phyloP scores from a whole-genome alignment of 306 rosid species.

The Cyamopsis tetragonoloba region DNA sequence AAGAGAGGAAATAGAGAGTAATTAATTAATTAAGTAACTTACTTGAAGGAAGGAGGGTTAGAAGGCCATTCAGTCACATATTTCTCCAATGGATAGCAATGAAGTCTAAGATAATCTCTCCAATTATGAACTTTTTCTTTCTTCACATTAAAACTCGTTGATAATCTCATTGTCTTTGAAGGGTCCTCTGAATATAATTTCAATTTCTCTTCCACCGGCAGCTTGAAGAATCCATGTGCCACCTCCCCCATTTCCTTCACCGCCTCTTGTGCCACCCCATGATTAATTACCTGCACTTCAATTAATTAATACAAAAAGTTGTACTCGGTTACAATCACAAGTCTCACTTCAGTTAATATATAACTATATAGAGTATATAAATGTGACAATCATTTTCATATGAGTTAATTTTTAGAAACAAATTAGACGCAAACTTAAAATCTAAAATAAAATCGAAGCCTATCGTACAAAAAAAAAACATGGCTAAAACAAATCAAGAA shows the following conservation, averaged over 20 bases:
- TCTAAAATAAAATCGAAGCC: too few relatives aligned
- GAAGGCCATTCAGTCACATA: slow-evolving; percentile 82
- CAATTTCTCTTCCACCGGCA: slow-evolving; percentile 80
- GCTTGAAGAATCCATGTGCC: slow-evolving; percentile 58
- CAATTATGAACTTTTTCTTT: slow-evolving; percentile 80
- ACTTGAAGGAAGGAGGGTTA: slow-evolving; percentile 78
- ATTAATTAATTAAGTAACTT: too few relatives aligned
- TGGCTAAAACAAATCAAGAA: too few relatives aligned
- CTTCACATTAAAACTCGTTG: slow-evolving; percentile 71
- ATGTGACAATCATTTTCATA: too few relatives aligned
- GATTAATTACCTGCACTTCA: slow-evolving; percentile 62
- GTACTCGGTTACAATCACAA: neutral
- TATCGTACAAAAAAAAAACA: too few relatives aligned
- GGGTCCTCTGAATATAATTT: slow-evolving; percentile 91
- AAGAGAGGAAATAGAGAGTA: neutral
- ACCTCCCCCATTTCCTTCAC: slow-evolving; percentile 46
- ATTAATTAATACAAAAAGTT: neutral
- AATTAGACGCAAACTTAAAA: too few relatives aligned
- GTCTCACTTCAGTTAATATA: neutral
- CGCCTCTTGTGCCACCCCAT: slow-evolving; percentile 55
- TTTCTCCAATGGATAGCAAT: slow-evolving; percentile 71
- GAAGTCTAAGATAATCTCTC: slow-evolving; percentile 94
- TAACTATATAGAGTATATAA: too few relatives aligned
- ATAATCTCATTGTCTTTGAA: slow-evolving; percentile 66
- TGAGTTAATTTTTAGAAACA: too few relatives aligned